Percentiles rank a stretch among this genome's conserved stretches.
phyloP scores from a whole-genome alignment of 371 early-diverging fungal species.

The Dichotomocladium elegans region DNA sequence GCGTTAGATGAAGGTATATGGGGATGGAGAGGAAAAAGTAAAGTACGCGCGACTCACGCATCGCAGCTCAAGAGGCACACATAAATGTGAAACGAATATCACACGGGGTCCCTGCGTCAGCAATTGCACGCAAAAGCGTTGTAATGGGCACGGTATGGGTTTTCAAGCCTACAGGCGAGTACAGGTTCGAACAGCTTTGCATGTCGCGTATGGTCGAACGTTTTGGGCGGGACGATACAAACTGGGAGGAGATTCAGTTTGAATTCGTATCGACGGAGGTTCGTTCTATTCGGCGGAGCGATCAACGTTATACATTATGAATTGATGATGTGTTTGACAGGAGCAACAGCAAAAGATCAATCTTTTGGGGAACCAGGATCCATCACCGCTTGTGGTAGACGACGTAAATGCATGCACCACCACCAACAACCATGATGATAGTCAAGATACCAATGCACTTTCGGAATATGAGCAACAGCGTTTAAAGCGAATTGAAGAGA shows the following conservation, averaged over 20 bases:
- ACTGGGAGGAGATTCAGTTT: conserved; percentile 74
- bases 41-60: conserved; percentile 23
- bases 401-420: too few relatives aligned
- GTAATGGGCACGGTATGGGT: conserved; percentile 93
- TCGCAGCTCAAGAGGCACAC: too few relatives aligned
- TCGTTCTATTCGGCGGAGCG: background rate
- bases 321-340: background rate
- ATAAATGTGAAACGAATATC: conserved; percentile 24
- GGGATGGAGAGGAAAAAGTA: background rate
- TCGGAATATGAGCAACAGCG: conserved; percentile 63
- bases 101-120: conserved; percentile 68
- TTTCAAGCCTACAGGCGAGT: conserved; percentile 57
- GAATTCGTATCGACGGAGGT: conserved; percentile 20
- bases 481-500: conserved; percentile 62
- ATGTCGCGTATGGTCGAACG: conserved; percentile 84
- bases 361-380: too few relatives aligned
- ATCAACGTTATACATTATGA: background rate
- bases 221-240: conserved; percentile 75
- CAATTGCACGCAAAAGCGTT: conserved; percentile 78
- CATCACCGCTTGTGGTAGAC: too few relatives aligned
- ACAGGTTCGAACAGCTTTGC: conserved; percentile 61
- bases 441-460: conserved; percentile 26
- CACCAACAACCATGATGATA: too few relatives aligned
- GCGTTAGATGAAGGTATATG: conserved; percentile 34
- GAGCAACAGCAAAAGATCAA: too few relatives aligned